Evolutionary conservation across 805 yeast species (phyloP).

Genomic region (Candida multigemmis): DNA sequence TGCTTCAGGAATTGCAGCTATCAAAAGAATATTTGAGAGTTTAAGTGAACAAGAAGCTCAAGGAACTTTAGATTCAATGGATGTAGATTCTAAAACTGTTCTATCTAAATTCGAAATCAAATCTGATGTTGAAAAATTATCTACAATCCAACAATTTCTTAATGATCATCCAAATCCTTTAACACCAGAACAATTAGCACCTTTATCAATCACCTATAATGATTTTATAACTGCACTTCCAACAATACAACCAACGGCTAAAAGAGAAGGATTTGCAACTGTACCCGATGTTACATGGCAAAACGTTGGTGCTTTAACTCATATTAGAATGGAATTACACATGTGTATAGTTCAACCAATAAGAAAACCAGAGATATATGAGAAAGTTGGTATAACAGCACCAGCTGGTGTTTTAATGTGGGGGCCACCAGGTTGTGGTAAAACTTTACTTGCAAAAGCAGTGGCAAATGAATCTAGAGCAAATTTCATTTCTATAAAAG

Average conservation of each 20-base stretch:
- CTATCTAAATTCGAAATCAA: constrained; percentile 21
- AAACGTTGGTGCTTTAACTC: constrained; percentile 81
- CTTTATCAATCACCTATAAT: constrained; percentile 63
- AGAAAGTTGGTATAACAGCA: constrained; percentile 87
- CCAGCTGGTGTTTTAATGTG: constrained; percentile 96
- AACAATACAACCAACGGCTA: constrained; percentile 92
- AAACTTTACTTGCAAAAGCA: constrained; percentile 91
- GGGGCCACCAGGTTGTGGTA: constrained; percentile 99
- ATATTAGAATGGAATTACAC: constrained; percentile 80
- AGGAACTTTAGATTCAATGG: constrained; percentile 17
- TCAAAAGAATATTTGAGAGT: constrained; percentile 76
- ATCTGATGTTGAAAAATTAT: constrained; percentile 28
- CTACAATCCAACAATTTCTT: constrained; percentile 68
- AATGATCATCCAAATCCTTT: constrained; percentile 71
- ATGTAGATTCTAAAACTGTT: constrained; percentile 13
- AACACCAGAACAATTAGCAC: constrained; percentile 63
- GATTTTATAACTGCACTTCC: constrained; percentile 86
- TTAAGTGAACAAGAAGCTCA: constrained; percentile 35
- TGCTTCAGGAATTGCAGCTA: constrained; percentile 92
- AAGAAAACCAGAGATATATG: constrained; percentile 81
- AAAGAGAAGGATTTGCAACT: constrained; percentile 97
- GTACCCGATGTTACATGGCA: constrained; percentile 97
- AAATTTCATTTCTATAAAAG: constrained; percentile 90
- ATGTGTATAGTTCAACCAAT: constrained; percentile 98
- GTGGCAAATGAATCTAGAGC: constrained; percentile 97